Base-by-base conservation (phyloP, 805 yeast genomes). In the Candida peoriensis region DNA sequence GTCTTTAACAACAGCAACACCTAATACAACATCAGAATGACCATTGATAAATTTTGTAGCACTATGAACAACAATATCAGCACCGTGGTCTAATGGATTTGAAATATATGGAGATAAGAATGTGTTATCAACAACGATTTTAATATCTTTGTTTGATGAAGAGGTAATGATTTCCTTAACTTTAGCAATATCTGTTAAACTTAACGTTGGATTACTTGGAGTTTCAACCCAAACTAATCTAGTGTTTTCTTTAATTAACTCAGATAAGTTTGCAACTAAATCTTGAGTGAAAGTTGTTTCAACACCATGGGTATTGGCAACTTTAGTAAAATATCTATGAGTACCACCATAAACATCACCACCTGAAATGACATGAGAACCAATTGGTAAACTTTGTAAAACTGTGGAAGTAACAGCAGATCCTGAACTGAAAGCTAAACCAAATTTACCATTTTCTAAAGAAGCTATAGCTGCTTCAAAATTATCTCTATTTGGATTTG, bases 331-430 rank as follows among this genome's bases (percentile, higher is more conserved):
- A 63, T 86, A 85, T 61, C 95, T 72, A 67, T 85, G 93, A 38
- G 95, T 85, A 50, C 95, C 95, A 43, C 95, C 95, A 61, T 85
- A 85, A 30, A 85, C 95, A 52, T 85, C 95, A 49, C 84, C 88
- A 52, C 84, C 78, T 30, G 87, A 78, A 32, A 85, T 68, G 27
- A 82, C 81, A 54, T 86, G 93, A 27, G 84, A 68, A 31, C 80
- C 81, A 43, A 74, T 72, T 28, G 83, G 78, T 50, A 86, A 65
- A 21, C 82, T 71, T 61, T 85, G 95, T 52, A 84, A 64, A 28
- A 85, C 68, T 47, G 79, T 71, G 18, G 93, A 85, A 28, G 94
- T 84, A 42, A 86, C 71, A 32, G 95, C 94, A 33, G 88, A 79
- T 34, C 95, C 95, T n/a, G 94, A 82, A 24, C 83, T 63, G 57